These are phyloP conservation scores for Ceratocystis harringtonii DNA, from an alignment of 2,329 filamentous ascomycete genomes.

Conservation along the genomic window DNA sequence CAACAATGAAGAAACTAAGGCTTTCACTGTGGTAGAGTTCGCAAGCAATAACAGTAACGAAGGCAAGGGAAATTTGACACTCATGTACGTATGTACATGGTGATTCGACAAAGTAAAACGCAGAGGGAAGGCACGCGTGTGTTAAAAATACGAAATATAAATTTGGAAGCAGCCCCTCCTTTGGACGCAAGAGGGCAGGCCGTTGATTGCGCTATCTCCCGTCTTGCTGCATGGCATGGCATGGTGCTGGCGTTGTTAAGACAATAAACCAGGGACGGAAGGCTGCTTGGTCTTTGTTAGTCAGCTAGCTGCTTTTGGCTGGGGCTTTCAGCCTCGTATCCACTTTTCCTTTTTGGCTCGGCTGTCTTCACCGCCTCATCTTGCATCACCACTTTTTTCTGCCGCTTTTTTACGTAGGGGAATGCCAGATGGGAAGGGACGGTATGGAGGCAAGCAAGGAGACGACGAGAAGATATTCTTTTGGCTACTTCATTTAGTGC, in stretches of 20 bases:
- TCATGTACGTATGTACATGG: neutral
- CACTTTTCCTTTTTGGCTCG: neutral
- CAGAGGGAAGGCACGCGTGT: conserved; percentile 4
- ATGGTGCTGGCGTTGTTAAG: too few species aligned
- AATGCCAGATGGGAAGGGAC: neutral
- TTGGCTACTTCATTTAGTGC: too few species aligned
- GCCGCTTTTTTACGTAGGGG: neutral
- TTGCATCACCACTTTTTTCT: conserved; percentile 3
- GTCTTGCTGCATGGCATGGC: neutral
- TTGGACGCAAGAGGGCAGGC: too few species aligned
- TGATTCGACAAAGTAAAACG: neutral
- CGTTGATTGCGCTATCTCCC: too few species aligned
- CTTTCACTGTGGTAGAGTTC: neutral
- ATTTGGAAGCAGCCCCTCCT: too few species aligned
- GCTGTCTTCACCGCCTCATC: neutral
- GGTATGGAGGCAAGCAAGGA: neutral
- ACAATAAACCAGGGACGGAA: neutral
- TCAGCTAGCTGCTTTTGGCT: neutral
- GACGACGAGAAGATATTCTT: neutral
- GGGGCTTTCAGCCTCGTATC: neutral
- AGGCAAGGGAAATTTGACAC: neutral
- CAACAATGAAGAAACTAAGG: neutral
- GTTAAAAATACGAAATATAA: too few species aligned
- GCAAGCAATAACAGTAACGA: neutral
- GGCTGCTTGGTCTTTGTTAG: neutral